Base-by-base conservation (phyloP, 176 grass and related monocot species). In the Oryza meridionalis region DNA sequence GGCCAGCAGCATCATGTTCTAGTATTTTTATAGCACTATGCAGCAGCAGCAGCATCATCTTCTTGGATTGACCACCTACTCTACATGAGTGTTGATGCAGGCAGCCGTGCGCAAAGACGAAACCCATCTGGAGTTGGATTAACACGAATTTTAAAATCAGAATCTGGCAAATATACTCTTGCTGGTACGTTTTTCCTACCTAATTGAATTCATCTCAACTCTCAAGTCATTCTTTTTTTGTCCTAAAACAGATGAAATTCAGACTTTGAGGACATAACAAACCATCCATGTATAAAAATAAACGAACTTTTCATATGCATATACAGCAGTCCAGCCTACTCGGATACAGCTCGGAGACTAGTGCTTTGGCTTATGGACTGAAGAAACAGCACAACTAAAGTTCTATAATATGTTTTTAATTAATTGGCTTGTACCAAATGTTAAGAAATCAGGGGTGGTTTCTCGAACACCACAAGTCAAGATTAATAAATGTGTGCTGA, bases 121-220 rank as follows among this genome's bases (percentile, higher is more conserved):
- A 72, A 86, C 88, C 25, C 68, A 73, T 17, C 38, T 59, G 38
- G 82, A 73, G 73, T 7, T 67, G 4, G 24, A 19, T 26, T 71
- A 58, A 65, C 29, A 37, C 2, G 9, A 14, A 76, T 31, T 61
- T 68, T 49, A 53, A 69, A 33, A 58, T 31, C 11, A 67, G 7
- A 35, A 75, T 69, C 24, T 50, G 8, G 62, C 31, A 24, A 62
- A 46, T 40, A 40, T 4, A 17, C 45, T 76, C 14, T 26, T 58
- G n/a, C 6, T 19, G 75, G 67, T 4, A 42, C 2, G n/a, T 58
- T 79, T 58, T 88, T 84, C 87, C 49, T 70, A 84, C 82, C 82
- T 19, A 70, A 76, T n/a, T 9, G 19, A 89, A 32, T 59, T 37
- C 70, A 40, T 37, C 63, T 67, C 9, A 35, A 79, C 40, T 13